Conservation (phyloP, 805 yeast species). For the Ascoidea tarda region DNA sequence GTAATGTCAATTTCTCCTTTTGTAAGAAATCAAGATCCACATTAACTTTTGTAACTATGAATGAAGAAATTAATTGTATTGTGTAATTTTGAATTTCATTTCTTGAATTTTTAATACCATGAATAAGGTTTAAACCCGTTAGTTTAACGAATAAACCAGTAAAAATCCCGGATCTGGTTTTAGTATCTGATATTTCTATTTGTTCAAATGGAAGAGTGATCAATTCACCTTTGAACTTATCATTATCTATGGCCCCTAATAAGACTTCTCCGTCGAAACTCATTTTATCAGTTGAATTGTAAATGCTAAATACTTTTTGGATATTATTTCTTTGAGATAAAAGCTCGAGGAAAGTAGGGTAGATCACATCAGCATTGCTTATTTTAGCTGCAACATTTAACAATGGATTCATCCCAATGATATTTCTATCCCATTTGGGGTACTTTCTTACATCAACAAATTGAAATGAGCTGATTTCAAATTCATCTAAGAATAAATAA, state of each 20-base stretch:
- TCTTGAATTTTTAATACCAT: not conserved
- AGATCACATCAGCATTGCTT: too few species aligned
- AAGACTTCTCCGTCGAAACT: not conserved
- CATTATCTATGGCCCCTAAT: not conserved
- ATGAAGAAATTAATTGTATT: not conserved
- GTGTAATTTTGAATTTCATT: not conserved
- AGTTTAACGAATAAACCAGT: not conserved
- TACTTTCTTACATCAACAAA: not conserved
- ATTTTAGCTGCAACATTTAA: not conserved
- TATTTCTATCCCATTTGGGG: not conserved
- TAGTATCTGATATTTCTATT: not conserved
- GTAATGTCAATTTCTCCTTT: not conserved
- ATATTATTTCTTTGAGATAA: not conserved
- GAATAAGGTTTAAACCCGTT: not conserved
- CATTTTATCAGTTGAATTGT: not conserved
- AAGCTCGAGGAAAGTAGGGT: too few species aligned
- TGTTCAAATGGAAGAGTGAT: too few species aligned
- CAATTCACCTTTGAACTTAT: not conserved
- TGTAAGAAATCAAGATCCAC: not conserved
- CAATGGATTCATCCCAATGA: not conserved
- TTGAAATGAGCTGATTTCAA: not conserved
- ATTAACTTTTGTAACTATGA: not conserved
- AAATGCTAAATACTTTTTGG: not conserved
- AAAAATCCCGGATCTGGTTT: not conserved
- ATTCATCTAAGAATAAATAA: not conserved